Base-by-base conservation (phyloP, 106 monocot species). In the Acorus gramineus region DNA sequence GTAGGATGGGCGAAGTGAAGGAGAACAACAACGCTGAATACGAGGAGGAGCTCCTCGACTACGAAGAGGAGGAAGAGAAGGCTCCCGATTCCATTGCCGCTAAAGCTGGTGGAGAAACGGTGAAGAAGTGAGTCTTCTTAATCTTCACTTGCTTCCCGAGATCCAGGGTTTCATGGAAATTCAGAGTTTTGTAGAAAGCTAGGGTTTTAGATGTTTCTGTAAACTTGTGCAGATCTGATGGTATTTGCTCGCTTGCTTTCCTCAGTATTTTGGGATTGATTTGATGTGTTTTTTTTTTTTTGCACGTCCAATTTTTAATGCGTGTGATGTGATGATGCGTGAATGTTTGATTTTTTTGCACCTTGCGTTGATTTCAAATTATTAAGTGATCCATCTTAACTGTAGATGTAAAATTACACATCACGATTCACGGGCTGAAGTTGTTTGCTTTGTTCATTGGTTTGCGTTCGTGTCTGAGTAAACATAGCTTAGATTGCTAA, bases 31-130 rank as follows among this genome's bases (percentile, higher is more conserved):
- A 28, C 28, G 28, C 28, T 12, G 78, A 71, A 14, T 93, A 89
- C 79, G 93, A 89, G 74, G 93, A 93, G 86, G 93, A 93, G 83
- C 86, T 93, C 56, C 85, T 93, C 54, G 93, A 93, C 75, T 93
- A 93, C 74, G 93, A 93, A 46, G 93, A 93, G 65, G 93, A 93
- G 6, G 93, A 93, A 7, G 93, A 86, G 66, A 89, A 89, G 81
- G 86, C 80, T 7, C 75, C 76, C 55, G 84, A 86, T 58, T 80
- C 82, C 6, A 53, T 63, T 47, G 81, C 80, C 49, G 89, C 70
- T 14, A 93, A 93, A 74, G 63, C 74, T 13, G 11, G 64, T 11
- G 81, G 78, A 12, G 89, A 93, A 44, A 71, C 65, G 7, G 79
- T 72, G 3, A 93, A 93, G 76, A 93, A 93, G 93, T 93, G 76